Evolutionary conservation across 1,139 yeast genomes (phyloP).

Genomic region (Lodderomyces parapsilosis): DNA sequence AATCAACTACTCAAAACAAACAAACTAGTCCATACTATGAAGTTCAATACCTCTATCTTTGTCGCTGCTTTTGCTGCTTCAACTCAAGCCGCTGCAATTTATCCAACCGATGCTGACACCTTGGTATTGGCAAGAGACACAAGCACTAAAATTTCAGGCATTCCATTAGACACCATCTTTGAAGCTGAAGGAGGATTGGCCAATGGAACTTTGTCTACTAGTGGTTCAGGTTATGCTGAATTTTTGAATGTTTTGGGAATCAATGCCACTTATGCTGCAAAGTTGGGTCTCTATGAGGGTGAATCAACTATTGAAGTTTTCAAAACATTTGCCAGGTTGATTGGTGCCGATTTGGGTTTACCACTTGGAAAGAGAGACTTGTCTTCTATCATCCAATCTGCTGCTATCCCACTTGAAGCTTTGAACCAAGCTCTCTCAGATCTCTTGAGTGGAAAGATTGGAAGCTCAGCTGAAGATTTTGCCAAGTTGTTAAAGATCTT

Average conservation of each 20-base stretch:
- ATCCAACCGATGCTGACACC: background rate
- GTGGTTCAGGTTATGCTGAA: constrained; percentile 6
- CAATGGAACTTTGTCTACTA: constrained; percentile 3
- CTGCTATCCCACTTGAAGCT: background rate
- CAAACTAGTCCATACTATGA: background rate
- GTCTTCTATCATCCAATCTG: background rate
- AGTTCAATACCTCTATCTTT: background rate
- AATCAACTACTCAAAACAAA: background rate
- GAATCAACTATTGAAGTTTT: background rate
- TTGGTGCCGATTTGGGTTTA: background rate
- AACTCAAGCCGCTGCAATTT: constrained; percentile 5
- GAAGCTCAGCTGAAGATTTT: background rate
- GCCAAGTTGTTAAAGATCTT: background rate
- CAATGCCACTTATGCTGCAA: constrained; percentile 1
- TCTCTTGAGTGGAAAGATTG: background rate
- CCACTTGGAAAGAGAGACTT: background rate
- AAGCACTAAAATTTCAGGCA: background rate
- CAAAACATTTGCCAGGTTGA: background rate
- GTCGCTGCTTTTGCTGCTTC: constrained; percentile 4
- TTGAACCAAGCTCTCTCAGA: background rate
- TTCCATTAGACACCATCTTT: background rate
- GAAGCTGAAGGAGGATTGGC: background rate
- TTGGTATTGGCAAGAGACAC: background rate
- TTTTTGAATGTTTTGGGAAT: constrained; percentile 2
- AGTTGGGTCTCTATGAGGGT: background rate